A percentile compares a stretch with the other conserved stretches of the same genome.
Evolutionary conservation across 768 basidiomycete species (phyloP).

Genomic region (Trametes sanguinea): DNA sequence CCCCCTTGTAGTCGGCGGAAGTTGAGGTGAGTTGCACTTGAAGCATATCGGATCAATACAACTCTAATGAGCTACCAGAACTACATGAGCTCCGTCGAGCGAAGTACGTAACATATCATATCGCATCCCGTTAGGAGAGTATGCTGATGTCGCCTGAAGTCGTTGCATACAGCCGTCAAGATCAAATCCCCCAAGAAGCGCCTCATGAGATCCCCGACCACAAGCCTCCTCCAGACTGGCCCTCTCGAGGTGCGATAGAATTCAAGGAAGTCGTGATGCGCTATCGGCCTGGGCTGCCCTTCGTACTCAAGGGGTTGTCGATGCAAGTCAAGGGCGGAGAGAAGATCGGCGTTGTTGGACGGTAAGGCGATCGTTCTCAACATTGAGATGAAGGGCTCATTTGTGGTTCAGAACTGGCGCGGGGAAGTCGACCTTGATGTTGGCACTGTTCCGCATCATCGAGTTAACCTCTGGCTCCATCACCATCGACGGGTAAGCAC

Average conservation of each 20-base stretch:
- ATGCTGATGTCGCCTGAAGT: slow-evolving; percentile 34
- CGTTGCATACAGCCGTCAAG: slow-evolving; percentile 53
- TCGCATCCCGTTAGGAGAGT: too few relatives aligned
- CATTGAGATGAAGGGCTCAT: not conserved
- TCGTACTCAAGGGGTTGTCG: slow-evolving; percentile 66
- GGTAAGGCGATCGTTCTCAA: slow-evolving; percentile 30
- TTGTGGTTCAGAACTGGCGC: slow-evolving; percentile 47
- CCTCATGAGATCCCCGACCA: slow-evolving; percentile 57
- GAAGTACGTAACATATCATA: slow-evolving; percentile 38
- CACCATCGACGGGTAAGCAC: slow-evolving; percentile 57
- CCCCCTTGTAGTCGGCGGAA: slow-evolving; percentile 47
- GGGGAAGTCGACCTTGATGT: slow-evolving; percentile 63
- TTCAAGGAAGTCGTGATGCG: slow-evolving; percentile 61
- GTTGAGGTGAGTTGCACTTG: slow-evolving; percentile 48
- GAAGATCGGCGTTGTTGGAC: slow-evolving; percentile 77
- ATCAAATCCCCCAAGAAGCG: slow-evolving; percentile 62
- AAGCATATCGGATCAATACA: not conserved
- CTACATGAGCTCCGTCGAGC: slow-evolving; percentile 67
- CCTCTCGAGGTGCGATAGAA: slow-evolving; percentile 56
- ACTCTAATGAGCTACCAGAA: slow-evolving; percentile 39
- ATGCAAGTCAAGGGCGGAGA: slow-evolving; percentile 64
- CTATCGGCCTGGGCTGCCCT: slow-evolving; percentile 72
- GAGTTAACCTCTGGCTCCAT: slow-evolving; percentile 65
- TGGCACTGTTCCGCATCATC: slow-evolving; percentile 68
- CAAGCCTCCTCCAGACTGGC: slow-evolving; percentile 66